Base-by-base conservation (phyloP, 1,139 yeast genomes). In the Kazachstania sp. region DNA sequence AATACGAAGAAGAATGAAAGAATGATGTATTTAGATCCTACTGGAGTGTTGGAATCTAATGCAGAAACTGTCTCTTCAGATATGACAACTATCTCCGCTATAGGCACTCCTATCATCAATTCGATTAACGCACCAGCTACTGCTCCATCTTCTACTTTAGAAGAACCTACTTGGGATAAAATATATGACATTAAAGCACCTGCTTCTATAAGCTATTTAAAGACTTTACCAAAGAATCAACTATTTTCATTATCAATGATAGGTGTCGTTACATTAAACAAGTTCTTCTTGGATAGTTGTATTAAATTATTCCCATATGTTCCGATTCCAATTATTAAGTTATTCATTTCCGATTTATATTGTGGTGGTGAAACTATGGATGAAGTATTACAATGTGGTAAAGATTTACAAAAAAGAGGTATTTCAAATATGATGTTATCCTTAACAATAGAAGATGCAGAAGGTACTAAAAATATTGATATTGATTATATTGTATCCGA, bases 381-480 rank as follows among this genome's bases (percentile, higher is more conserved):
- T 11, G 85, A 88, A 54, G 94, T 88, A 20, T 72, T 77, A 49
- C 65, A 71, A 46, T 83, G 95, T 4, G 95, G 95, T 47, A 70
- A 72, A 46, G 71, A 79, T 51, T 73, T 92, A 54, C 72, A 78
- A 49, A 66, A 74, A 49, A 74, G 95, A 52, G 95, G 95, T 13
- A 84, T 88, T 61, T 79, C 86, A 57, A 90, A 90, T 71, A 86
- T 88, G 95, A 88, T 92, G 95, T 73, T 90, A 37, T 83, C 94
- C 3, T 79, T 88, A 66, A 87, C 97, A 18, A 88, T 88, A 47
- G 98, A 92, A 68, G 95, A 94, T 48, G 83, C 96, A 50, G 87
- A 86, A 56, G 95, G 95, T 32, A 67, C 67, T 16, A 72, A 73
- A 53, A 74, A 78, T 54, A 75, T 85, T 51, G 81, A 78, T 63